Percentiles rank a stretch among this genome's conserved stretches.
Evolutionary conservation across 148 eudicot genomes (phyloP).

Genomic region (Camellia lanceoleosa): DNA sequence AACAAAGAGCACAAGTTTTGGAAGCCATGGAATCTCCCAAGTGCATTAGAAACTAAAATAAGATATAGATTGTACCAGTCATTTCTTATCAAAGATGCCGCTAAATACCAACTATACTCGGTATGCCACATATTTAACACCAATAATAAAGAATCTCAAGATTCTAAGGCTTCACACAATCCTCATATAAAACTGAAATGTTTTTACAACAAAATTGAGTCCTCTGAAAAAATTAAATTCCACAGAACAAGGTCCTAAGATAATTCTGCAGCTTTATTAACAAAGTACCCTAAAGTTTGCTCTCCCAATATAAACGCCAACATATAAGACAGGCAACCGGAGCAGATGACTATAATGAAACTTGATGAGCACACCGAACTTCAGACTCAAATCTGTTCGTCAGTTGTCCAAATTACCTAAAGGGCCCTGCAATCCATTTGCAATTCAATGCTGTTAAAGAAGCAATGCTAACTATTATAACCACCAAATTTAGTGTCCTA

Average conservation of each 20-base stretch:
- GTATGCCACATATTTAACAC: not conserved
- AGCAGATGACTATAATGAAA: slow-evolving; percentile 17
- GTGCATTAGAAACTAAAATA: not conserved
- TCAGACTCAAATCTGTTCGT: slow-evolving; percentile 9
- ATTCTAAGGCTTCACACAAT: slow-evolving; percentile 9
- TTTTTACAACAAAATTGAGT: not conserved
- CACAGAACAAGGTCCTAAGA: slow-evolving; percentile 4
- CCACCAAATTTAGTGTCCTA: slow-evolving; percentile 10
- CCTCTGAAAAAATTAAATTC: slow-evolving; percentile 12
- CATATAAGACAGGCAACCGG: slow-evolving; percentile 21
- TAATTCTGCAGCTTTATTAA: not conserved
- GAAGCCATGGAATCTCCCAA: not conserved
- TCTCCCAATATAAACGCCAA: slow-evolving; percentile 19
- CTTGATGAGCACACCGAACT: not conserved
- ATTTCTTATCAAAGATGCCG: not conserved
- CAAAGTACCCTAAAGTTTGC: slow-evolving; percentile 13
- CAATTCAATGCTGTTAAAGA: not conserved
- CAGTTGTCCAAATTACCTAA: not conserved
- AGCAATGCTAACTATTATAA: slow-evolving; percentile 8
- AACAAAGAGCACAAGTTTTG: not conserved
- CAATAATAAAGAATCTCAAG: not conserved
- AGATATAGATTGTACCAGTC: not conserved
- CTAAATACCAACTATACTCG: not conserved
- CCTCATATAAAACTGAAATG: slow-evolving; percentile 6
- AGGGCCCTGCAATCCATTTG: slow-evolving; percentile 22